Evolutionary conservation across 441 rosid genomes (phyloP).

Genomic region (Euphorbia celastroides): DNA sequence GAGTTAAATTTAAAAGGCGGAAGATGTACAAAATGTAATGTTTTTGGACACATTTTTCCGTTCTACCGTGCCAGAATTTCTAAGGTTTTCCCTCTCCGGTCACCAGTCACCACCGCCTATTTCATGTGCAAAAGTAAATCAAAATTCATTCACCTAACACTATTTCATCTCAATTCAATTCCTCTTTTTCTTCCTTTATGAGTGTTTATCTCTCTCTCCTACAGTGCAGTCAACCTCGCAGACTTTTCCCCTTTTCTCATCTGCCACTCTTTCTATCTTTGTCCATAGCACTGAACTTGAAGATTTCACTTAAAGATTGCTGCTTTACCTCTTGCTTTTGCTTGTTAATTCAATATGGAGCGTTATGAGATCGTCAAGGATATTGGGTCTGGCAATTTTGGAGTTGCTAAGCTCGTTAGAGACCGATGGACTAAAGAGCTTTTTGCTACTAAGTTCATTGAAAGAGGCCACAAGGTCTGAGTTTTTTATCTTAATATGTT

Average conservation of each 20-base stretch:
- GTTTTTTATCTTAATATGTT: neutral
- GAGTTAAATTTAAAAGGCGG: no score
- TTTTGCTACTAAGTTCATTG: constrained; percentile 57
- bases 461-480: constrained; percentile 51
- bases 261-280: constrained; percentile 4
- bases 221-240: constrained; percentile 14
- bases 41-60: neutral
- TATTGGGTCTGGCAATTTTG: constrained; percentile 63
- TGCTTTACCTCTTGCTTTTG: neutral
- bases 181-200: neutral
- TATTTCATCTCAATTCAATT: neutral
- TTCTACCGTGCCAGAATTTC: neutral
- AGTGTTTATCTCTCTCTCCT: no score
- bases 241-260: neutral
- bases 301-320: neutral
- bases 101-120: no score
- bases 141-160: neutral
- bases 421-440: constrained; percentile 43
- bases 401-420: constrained; percentile 49
- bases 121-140: no score
- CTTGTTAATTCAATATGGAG: constrained; percentile 32
- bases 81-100: neutral
- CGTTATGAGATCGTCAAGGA: constrained; percentile 48
- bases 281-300: neutral
- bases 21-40: no score